Evolutionary conservation across 2,329 filamentous ascomycete species (phyloP), one percentile per base, ranked within the genome.

Genomic region (Fusarium tjaetaba): DNA sequence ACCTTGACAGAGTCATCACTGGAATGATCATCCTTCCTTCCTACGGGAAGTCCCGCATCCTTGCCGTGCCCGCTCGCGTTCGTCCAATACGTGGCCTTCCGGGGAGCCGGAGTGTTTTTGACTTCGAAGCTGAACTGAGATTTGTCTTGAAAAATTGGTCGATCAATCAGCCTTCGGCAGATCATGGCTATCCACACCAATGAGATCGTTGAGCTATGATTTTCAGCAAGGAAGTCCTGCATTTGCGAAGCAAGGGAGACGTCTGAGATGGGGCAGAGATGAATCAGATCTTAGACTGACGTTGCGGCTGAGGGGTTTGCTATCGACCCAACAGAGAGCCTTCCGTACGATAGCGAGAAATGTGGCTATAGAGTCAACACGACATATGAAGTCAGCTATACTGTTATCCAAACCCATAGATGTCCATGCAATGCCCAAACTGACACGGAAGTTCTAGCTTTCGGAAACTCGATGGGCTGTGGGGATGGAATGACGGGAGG

Each of bases 311-410:
- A 5, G 24, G n/a, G 5, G n/a, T 14, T 26, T 28, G 9, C 14
- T 55, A 58, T 6, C 11, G 14, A 18, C 22, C n/a, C 7, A 39
- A n/a, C 18, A 10, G 2, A 2, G 7, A 28, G 2, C 15, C 10
- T 4, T 18, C 9, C 7, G 7, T 16, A 13, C 7, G 11, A 4
- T 2, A 8, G 9, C 18, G 4, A 14, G 9, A 5, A 53, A 6
- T 5, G 10, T 39, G 24, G 20, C 11, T 11, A 28, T 28, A 16
- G 20, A 9, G 4, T 39, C 5, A 39, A 7, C 0, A 5, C 1
- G 5, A 7, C 24, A 7, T 1, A 2, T 7, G 16, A n/a, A 28
- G 15, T 28, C 14, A n/a, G 5, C 2, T 1, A 4, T 24, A 1
- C 5, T 38, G 24, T 18, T 4, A 6, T 26, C 1, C 7, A 16